Evolutionary conservation across 345 rosid genomes (phyloP).

Genomic region (Brassica nigra): DNA sequence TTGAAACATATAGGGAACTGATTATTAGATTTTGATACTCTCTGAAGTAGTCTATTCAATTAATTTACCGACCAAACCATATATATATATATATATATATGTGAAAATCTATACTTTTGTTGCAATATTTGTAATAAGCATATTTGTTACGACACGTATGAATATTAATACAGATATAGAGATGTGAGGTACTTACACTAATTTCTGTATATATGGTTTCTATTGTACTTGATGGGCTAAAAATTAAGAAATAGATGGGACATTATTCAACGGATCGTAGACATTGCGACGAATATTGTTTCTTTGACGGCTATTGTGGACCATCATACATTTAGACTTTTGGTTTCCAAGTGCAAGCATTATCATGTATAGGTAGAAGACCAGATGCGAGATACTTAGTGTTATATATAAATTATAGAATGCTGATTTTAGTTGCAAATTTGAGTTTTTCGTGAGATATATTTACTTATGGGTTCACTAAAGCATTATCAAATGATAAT

Average conservation of each 20-base stretch:
- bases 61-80: slow-evolving; percentile 31
- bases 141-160: slow-evolving; percentile 8
- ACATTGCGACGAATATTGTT: slow-evolving; percentile 31
- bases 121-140: neutral
- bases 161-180: neutral
- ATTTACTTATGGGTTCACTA: neutral
- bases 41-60: neutral
- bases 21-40: slow-evolving; percentile 8
- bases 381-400: neutral
- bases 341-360: slow-evolving; percentile 1
- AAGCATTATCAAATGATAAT: neutral
- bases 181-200: neutral
- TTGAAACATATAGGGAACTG: slow-evolving; percentile 5
- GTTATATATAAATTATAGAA: neutral
- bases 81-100: neutral
- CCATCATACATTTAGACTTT: slow-evolving; percentile 25
- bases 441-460: neutral
- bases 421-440: neutral
- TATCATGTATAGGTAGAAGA: neutral
- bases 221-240: slow-evolving; percentile 8
- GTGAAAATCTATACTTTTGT: neutral
- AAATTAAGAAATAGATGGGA: slow-evolving; percentile 4
- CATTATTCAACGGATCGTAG: slow-evolving; percentile 41
- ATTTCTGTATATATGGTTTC: neutral
- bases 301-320: slow-evolving; percentile 40